phyloP scores from a whole-genome alignment of 768 basidiomycete genomes.

The Piloderma croceum region DNA sequence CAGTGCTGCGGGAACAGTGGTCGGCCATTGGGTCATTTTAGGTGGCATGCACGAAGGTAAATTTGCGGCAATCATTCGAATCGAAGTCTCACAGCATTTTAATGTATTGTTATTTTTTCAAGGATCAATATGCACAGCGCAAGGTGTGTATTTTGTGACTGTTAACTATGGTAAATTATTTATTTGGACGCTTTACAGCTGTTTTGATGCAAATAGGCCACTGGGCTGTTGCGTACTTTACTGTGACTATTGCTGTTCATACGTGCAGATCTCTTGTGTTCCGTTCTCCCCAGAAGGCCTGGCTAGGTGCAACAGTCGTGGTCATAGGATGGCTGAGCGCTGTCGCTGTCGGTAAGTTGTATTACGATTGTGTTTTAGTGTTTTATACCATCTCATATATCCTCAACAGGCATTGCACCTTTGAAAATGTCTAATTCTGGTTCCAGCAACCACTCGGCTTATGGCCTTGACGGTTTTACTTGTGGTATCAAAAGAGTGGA shows the following conservation, averaged over 20 bases:
- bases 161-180: conserved; percentile 1
- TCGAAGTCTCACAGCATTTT: too few species aligned
- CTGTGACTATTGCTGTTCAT: conserved; percentile 57
- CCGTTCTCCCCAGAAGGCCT: conserved; percentile 43
- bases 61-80: too few species aligned
- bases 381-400: too few species aligned
- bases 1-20: conserved; percentile 48
- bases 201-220: conserved; percentile 57
- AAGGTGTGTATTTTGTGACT: conserved; percentile 40
- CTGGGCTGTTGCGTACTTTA: conserved; percentile 60
- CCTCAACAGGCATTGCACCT: too few species aligned
- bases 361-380: too few species aligned
- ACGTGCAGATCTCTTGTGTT: conserved; percentile 64
- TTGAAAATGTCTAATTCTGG: too few species aligned
- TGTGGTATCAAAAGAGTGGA: conserved; percentile 47
- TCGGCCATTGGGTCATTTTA: conserved; percentile 42
- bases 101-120: conserved; percentile 5
- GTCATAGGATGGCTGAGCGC: conserved; percentile 51
- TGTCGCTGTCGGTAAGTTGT: conserved; percentile 45
- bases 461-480: conserved; percentile 45
- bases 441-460: too few species aligned
- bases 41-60: conserved; percentile 48
- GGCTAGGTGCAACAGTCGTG: conserved; percentile 40
- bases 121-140: conserved; percentile 49
- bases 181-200: conserved; percentile 29